Evolutionary conservation across 2,329 filamentous ascomycete genomes (phyloP), one percentile per base, ranked within the genome.

Genomic region (Leptographium lundbergii): DNA sequence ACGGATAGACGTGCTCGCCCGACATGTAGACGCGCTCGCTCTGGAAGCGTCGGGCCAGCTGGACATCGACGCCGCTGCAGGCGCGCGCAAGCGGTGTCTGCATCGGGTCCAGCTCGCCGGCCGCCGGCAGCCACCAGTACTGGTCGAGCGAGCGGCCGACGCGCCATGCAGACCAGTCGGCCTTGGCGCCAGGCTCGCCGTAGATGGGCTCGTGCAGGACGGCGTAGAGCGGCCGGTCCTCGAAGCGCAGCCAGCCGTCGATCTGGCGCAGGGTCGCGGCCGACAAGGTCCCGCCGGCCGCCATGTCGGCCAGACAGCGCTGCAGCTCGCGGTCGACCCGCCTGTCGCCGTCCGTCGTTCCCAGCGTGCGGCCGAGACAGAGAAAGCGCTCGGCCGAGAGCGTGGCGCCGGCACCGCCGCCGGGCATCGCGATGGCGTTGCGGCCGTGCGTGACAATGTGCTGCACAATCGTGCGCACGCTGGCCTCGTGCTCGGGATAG

Each of bases 401-500:
- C 2, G 19, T 17, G 19, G 59, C 63, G 50, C 60, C 60, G 4
- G 27, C 22, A 22, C 61, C 60, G 4, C 61, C 60, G 4, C 27
- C 27, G 22, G 60, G 59, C 54, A 60, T 57, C 13, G 24, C 1
- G 24, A 61, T 53, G 5, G 3, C 22, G n/a, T 48, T 24, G 5
- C 54, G 25, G n/a, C 27, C 27, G 22, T 25, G 1, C 7, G 39
- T 3, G 11, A 56, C 42, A 4, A 61, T 58, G 42, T 50, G 9
- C n/a, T 45, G 25, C 17, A 61, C 34, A 10, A 59, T 25, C 13
- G 19, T 13, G 45, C 56, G 45, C n/a, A 63, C 52, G 3, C 22
- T 50, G 5, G 27, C 74, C n/a, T 80, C 72, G 66, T 89, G 86
- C 61, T 84, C 82, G 0, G 84, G 82, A 61, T 81, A 89, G 63